A percentile compares a stretch with the other conserved stretches of the same genome.
Conservation (phyloP, 768 basidiomycete species). For the Coprinellus aureogranulatus region DNA sequence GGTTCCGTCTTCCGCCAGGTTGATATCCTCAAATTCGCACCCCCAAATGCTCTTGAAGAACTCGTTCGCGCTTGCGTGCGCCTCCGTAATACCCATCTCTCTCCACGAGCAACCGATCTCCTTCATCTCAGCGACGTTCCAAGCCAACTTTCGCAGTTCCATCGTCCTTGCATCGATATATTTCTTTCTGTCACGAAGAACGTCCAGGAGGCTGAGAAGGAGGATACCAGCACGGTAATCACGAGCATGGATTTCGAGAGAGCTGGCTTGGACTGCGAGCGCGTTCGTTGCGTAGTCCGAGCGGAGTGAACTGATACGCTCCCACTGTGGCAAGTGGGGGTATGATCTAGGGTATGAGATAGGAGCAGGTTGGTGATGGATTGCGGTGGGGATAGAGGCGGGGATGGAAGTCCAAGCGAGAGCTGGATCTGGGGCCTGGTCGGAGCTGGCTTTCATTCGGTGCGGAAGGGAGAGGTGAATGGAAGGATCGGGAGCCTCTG, state of each 20-base stretch:
- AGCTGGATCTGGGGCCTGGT: too few relatives aligned
- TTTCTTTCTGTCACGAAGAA: neutral
- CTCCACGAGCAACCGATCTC: slow-evolving; percentile 6
- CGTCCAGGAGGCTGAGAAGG: neutral
- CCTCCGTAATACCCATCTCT: neutral
- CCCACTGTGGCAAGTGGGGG: neutral
- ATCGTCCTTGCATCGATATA: neutral
- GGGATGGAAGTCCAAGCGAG: too few relatives aligned
- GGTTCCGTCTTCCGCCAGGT: neutral
- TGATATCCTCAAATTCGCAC: neutral
- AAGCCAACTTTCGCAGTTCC: neutral
- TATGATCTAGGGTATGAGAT: too few relatives aligned
- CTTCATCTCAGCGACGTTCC: neutral
- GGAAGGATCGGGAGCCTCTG: too few relatives aligned
- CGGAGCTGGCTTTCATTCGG: too few relatives aligned
- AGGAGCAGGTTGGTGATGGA: too few relatives aligned
- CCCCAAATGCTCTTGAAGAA: neutral
- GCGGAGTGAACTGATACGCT: neutral
- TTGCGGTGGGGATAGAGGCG: too few relatives aligned
- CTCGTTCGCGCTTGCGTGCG: neutral
- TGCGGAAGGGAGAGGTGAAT: too few relatives aligned
- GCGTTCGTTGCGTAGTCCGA: neutral
- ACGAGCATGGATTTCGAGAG: neutral
- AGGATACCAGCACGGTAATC: neutral
- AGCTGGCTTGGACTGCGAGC: slow-evolving; percentile 35